Conservation (phyloP, 179 eudicot species). For the Spinacia oleracea region DNA sequence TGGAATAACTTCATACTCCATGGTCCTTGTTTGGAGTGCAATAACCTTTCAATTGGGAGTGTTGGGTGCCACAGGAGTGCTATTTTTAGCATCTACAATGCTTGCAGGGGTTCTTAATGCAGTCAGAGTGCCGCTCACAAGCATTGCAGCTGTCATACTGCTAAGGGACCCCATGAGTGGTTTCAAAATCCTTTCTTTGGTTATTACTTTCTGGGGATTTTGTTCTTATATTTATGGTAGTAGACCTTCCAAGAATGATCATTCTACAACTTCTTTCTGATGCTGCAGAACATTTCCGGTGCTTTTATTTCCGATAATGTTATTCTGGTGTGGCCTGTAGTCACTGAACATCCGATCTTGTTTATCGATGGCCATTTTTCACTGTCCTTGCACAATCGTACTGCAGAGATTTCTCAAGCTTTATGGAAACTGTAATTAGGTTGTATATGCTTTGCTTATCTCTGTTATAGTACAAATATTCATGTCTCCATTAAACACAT, state of each 20-base stretch:
- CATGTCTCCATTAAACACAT: background rate
- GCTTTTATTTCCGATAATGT: background rate
- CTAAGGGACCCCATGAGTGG: slow-evolving; percentile 83
- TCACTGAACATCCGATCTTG: background rate
- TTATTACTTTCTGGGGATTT: slow-evolving; percentile 85
- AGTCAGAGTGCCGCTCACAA: slow-evolving; percentile 82
- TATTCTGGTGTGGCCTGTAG: too few relatives aligned
- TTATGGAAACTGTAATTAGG: background rate
- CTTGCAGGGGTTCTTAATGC: slow-evolving; percentile 86
- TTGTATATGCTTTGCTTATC: background rate
- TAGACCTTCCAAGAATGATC: slow-evolving; percentile 4
- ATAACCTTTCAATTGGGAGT: slow-evolving; percentile 79
- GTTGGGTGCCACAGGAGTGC: slow-evolving; percentile 64
- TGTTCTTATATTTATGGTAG: slow-evolving; percentile 69
- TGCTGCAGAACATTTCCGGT: background rate
- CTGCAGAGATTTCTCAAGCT: background rate
- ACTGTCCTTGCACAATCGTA: background rate
- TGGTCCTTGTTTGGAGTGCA: slow-evolving; percentile 73
- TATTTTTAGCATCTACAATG: slow-evolving; percentile 75
- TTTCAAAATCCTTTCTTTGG: slow-evolving; percentile 79
- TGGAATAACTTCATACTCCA: slow-evolving; percentile 49
- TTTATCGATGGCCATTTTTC: too few relatives aligned
- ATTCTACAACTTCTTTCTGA: slow-evolving; percentile 4
- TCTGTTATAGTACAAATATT: background rate
- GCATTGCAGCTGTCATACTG: slow-evolving; percentile 78